These are phyloP conservation scores for Moniliophthora roreri DNA, from an alignment of 1,284 basidiomycete genomes.

Conservation along the genomic window DNA sequence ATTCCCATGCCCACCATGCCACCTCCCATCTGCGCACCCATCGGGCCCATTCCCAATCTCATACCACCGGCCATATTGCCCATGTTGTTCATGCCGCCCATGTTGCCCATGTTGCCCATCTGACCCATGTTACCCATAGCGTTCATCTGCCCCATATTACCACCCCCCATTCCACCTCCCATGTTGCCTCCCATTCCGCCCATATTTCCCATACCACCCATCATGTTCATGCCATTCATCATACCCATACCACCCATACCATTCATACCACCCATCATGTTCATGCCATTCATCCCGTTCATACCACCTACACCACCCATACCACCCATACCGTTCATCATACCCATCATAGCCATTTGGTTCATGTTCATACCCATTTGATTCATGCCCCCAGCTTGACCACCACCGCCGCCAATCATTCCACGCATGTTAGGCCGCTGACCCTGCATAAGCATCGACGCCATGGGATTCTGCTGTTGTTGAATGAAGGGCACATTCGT, in stretches of 20 bases:
- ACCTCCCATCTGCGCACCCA: conserved; percentile 1
- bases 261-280: conserved; percentile 13
- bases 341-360: conserved; percentile 31
- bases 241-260: conserved; percentile 33
- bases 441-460: conserved; percentile 55
- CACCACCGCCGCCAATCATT: conserved; percentile 33
- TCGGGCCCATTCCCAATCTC: conserved; percentile 19
- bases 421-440: conserved; percentile 55
- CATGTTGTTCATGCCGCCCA: conserved; percentile 16
- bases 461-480: conserved; percentile 37
- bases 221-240: conserved; percentile 33
- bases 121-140: conserved; percentile 30
- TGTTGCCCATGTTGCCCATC: conserved; percentile 26
- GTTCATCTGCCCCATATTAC: conserved; percentile 30
- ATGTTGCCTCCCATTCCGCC: not conserved
- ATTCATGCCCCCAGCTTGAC: conserved; percentile 39
- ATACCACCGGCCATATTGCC: conserved; percentile 13
- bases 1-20: conserved; percentile 4
- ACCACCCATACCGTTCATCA: conserved; percentile 15
- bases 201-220: conserved; percentile 30
- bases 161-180: not conserved
- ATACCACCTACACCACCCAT: conserved; percentile 36
- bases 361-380: conserved; percentile 43
- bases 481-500: conserved; percentile 30
- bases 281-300: conserved; percentile 36